A percentile compares a stretch with the other conserved stretches of the same genome.
These are phyloP conservation scores for Odontarrhena argentea DNA, from an alignment of 345 rosid genomes.

Conservation along the genomic window DNA sequence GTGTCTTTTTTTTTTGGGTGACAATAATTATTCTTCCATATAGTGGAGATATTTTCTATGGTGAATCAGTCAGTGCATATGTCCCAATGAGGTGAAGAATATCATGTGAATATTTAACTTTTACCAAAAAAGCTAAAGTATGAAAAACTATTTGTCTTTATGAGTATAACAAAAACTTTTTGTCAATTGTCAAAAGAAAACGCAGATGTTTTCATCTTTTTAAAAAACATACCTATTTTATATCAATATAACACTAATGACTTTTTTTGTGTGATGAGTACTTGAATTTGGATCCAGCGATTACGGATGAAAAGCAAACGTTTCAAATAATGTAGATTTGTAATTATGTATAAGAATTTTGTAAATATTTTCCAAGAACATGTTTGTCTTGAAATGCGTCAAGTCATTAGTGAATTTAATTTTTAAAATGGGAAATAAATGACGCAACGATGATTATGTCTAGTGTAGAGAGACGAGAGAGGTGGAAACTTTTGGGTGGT, in stretches of 20 bases:
- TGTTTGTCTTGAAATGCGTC: constrained; percentile 31
- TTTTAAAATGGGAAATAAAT: constrained; percentile 12
- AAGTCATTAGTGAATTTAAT: constrained; percentile 15
- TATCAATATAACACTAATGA: not conserved
- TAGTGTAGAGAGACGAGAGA: constrained; percentile 12
- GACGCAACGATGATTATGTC: constrained; percentile 37
- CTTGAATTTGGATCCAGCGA: constrained; percentile 32
- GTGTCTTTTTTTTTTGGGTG: no score
- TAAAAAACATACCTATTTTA: constrained; percentile 11
- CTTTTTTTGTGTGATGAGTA: constrained; percentile 6
- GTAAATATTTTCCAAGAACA: constrained; percentile 18
- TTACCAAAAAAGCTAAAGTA: not conserved
- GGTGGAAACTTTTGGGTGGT: constrained; percentile 7
- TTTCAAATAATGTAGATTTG: constrained; percentile 28
- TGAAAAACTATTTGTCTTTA: constrained; percentile 19
- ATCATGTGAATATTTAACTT: constrained; percentile 15
- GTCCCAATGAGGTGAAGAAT: not conserved
- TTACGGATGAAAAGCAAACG: constrained; percentile 30
- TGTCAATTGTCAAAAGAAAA: constrained; percentile 41
- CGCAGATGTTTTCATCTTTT: constrained; percentile 33
- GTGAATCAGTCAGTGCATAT: not conserved
- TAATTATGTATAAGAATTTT: constrained; percentile 16
- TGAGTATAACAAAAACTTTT: constrained; percentile 18
- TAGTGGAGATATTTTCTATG: constrained; percentile 7
- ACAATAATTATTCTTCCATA: not conserved